Evolutionary conservation across 768 basidiomycete species (phyloP), one percentile per base, ranked within the genome.

Genomic region (Hygrocybe coccinea): DNA sequence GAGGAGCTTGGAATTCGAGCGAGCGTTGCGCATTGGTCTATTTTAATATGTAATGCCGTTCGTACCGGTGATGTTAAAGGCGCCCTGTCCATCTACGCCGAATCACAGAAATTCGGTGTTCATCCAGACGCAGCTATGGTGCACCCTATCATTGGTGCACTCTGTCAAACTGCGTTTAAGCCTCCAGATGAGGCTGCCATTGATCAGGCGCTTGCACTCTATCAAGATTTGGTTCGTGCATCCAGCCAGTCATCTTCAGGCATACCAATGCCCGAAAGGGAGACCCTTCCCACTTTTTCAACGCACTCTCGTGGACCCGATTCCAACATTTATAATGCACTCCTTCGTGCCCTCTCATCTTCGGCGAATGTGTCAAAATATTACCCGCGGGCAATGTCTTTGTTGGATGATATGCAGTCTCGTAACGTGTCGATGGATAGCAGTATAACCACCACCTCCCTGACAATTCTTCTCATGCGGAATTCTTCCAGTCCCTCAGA

Each of bases 401-500:
- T 94, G 22, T 60, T 91, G 15, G 74, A 79, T 37, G 88, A 91
- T 59, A 88, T 94, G 83, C 74, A 81, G 41, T 53, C 62, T 3
- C 78, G 81, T 34, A 66, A 72, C 4, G 64, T 90, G 21, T 64
- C 75, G 0, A 63, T 74, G 60, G 68, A 78, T 54, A 71, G 77
- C 54, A 76, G 75, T 35, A 62, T 76, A 60, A 74, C 66, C 12
- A 68, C 79, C 11, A 74, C 81, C 4, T 79, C 82, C 2, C 69
- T 82, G 36, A 76, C 86, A 43, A 76, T 87, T 50, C 69, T 88
- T 44, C 78, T 83, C 46, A 91, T 95, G 84, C 79, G 80, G 22
- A 71, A 74, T n/a, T 72, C 83, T 1, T 63, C 76, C 1, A 76
- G 65, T 39, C 77, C 81, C 46, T 73, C 79, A 22, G 80, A 83